Conservation (phyloP, 495 filamentous ascomycete genomes). For the Darksidea phi region DNA sequence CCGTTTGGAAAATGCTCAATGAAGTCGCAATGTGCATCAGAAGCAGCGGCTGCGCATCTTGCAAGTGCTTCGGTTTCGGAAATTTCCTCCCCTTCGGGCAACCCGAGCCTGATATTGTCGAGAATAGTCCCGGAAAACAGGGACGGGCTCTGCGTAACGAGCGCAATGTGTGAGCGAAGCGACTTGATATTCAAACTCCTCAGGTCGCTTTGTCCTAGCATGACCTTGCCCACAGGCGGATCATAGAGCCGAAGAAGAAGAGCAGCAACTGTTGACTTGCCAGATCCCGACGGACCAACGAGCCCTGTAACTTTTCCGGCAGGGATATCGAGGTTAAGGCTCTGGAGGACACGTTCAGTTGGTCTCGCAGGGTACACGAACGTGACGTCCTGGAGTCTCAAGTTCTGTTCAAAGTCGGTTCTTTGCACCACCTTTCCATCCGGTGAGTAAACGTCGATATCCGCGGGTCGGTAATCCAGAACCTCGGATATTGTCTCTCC, state of each 20-base stretch:
- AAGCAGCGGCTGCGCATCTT: constrained; percentile 4
- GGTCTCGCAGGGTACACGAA: constrained; percentile 39
- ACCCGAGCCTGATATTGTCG: constrained; percentile 34
- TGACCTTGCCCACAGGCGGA: constrained; percentile 14
- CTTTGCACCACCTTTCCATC: constrained; percentile 14
- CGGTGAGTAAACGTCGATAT: constrained; percentile 42
- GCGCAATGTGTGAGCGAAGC: constrained; percentile 11
- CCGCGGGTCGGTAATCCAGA: constrained; percentile 47
- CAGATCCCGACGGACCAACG: constrained; percentile 33
- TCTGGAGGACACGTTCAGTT: constrained; percentile 18
- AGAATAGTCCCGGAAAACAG: constrained; percentile 32
- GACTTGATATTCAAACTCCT: not conserved
- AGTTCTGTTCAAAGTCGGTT: constrained; percentile 8
- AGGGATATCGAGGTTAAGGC: constrained; percentile 20
- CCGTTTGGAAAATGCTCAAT: constrained; percentile 25
- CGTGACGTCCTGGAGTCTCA: constrained; percentile 27
- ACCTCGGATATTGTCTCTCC: constrained; percentile 48
- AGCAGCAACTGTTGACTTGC: constrained; percentile 25
- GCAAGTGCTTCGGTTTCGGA: constrained; percentile 17
- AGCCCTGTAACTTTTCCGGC: constrained; percentile 34
- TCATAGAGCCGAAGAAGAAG: constrained; percentile 30
- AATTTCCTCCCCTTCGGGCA: constrained; percentile 4
- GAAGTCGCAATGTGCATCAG: constrained; percentile 27
- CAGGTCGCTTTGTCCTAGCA: constrained; percentile 8
- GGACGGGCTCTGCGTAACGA: constrained; percentile 24